A percentile compares a stretch with the other conserved stretches of the same genome.
These are phyloP conservation scores for Onygena corvina DNA, from an alignment of 2,329 filamentous ascomycete genomes.

Conservation along the genomic window DNA sequence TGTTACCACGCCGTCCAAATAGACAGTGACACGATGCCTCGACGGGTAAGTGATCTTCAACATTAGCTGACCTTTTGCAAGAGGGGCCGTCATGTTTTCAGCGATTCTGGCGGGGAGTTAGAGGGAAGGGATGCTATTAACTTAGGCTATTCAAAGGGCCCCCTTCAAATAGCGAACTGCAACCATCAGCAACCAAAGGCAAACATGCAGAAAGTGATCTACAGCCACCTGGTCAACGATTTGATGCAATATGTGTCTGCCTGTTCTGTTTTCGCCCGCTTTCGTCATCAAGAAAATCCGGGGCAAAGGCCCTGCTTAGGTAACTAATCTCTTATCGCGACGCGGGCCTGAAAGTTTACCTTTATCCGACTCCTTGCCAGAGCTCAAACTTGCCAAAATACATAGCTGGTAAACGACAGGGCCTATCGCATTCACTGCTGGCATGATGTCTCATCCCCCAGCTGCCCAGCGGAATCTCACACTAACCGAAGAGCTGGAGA, in stretches of 20 bases:
- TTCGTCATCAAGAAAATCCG: not conserved
- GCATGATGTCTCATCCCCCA: slow-evolving; percentile 41
- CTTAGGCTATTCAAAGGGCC: not conserved
- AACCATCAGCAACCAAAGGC: not conserved
- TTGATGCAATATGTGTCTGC: not conserved
- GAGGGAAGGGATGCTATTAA: not conserved
- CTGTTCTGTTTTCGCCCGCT: not conserved
- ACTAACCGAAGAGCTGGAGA: slow-evolving; percentile 89
- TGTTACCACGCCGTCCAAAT: slow-evolving; percentile 5
- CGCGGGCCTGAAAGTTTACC: not conserved
- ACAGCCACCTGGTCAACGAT: not conserved
- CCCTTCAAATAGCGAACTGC: not conserved
- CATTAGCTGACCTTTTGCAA: slow-evolving; percentile 36
- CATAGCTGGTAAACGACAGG: too few species aligned
- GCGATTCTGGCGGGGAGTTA: not conserved
- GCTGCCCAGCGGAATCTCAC: slow-evolving; percentile 50
- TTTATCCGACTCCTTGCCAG: not conserved
- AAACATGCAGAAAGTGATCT: too few species aligned
- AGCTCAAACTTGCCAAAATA: not conserved
- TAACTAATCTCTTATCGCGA: slow-evolving; percentile 4
- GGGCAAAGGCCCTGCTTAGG: not conserved
- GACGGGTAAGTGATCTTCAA: not conserved
- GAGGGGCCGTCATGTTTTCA: slow-evolving; percentile 34
- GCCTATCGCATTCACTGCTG: not conserved
- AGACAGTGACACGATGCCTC: not conserved